Percentiles rank a stretch among this genome's conserved stretches.
phyloP scores from a whole-genome alignment of 495 filamentous ascomycete species.

The Neurospora tetraspora region DNA sequence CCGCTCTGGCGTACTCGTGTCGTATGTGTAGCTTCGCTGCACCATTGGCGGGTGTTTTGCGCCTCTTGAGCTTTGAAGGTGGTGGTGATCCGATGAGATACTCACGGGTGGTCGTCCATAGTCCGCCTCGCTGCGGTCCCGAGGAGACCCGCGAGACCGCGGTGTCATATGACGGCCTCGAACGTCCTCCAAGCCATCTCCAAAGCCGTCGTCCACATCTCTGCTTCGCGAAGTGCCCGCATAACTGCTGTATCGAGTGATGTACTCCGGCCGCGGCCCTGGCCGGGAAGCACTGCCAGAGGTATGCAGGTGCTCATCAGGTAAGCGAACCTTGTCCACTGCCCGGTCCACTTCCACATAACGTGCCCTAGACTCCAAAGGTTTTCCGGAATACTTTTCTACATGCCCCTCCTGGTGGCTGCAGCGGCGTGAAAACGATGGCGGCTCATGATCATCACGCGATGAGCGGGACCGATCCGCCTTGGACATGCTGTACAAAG shows the following conservation, averaged over 20 bases:
- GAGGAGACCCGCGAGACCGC: constrained; percentile 17
- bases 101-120: constrained; percentile 20
- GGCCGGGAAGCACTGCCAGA: constrained; percentile 9
- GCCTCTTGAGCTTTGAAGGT: constrained; percentile 11
- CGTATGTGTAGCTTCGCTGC: constrained; percentile 22
- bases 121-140: constrained; percentile 26
- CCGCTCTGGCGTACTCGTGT: constrained; percentile 16
- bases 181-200: constrained; percentile 14
- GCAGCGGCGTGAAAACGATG: constrained; percentile 24
- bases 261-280: constrained; percentile 24
- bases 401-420: constrained; percentile 27
- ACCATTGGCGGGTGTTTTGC: constrained; percentile 17
- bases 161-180: constrained; percentile 26
- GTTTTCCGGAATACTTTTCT: not conserved
- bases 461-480: constrained; percentile 39
- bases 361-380: constrained; percentile 18
- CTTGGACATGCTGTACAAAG: constrained; percentile 60
- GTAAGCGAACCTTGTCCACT: constrained; percentile 20
- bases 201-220: constrained; percentile 34
- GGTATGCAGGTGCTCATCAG: constrained; percentile 19
- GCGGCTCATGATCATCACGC: constrained; percentile 26
- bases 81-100: constrained; percentile 1
- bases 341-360: constrained; percentile 26
- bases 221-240: constrained; percentile 23
- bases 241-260: constrained; percentile 25